Conservation (phyloP, 352 stramenopile genomes). For the Pythium diclinum region DNA sequence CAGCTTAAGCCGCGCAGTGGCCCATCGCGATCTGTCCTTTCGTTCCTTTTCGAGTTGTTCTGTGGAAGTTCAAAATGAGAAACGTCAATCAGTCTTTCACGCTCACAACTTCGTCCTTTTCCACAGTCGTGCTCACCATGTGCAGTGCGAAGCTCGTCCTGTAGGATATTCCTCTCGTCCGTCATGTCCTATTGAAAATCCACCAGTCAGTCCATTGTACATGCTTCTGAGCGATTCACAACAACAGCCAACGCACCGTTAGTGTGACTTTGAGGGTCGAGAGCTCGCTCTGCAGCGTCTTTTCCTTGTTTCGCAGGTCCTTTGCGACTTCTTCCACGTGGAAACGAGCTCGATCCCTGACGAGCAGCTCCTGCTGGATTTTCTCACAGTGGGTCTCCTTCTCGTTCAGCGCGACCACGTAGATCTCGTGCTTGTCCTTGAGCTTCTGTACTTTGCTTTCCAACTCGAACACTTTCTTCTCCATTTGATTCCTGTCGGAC, state of each 20-base stretch:
- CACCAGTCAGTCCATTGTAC: neutral
- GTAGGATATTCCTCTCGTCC: constrained; percentile 52
- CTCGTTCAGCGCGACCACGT: constrained; percentile 37
- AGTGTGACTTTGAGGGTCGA: constrained; percentile 51
- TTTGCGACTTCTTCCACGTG: constrained; percentile 60
- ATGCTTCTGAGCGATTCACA: neutral
- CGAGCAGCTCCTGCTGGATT: constrained; percentile 37
- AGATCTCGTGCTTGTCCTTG: constrained; percentile 39
- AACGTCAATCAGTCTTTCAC: neutral
- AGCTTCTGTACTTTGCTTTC: constrained; percentile 42
- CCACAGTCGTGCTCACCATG: constrained; percentile 33
- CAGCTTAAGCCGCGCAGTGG: constrained; percentile 61
- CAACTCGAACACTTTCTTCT: constrained; percentile 33
- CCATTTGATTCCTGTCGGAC: constrained; percentile 23
- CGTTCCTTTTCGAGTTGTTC: constrained; percentile 66
- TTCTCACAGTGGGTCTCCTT: constrained; percentile 50
- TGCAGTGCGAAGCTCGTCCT: constrained; percentile 46
- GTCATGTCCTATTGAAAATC: constrained; percentile 38
- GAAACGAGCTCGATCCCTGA: constrained; percentile 35
- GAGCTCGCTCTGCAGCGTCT: constrained; percentile 48
- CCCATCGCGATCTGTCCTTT: constrained; percentile 63
- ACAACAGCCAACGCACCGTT: constrained; percentile 22
- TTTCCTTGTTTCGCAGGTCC: constrained; percentile 48
- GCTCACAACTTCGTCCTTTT: neutral
- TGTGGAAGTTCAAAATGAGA: constrained; percentile 15